These are phyloP conservation scores for Chaetoscypha palmicola DNA, from an alignment of 2,329 filamentous ascomycete species.

Conservation along the genomic window DNA sequence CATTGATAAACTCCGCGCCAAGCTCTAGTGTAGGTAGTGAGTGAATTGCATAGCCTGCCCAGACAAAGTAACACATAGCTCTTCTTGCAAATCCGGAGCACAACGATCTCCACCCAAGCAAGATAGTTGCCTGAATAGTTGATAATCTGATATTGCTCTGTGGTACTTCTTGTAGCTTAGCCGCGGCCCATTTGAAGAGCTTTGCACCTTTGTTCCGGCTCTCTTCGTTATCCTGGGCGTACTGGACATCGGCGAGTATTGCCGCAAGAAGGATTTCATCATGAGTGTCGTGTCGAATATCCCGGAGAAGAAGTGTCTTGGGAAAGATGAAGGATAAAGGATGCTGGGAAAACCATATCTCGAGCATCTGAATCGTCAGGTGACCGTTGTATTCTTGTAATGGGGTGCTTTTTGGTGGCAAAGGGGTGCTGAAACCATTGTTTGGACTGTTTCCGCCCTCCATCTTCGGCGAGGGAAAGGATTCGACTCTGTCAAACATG, in stretches of 20 bases:
- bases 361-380: slow-evolving; percentile 4
- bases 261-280: slow-evolving; percentile 3
- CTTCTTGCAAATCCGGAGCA: neutral
- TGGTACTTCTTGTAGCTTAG: slow-evolving; percentile 1
- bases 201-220: neutral
- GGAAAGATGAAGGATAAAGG: slow-evolving; percentile 5
- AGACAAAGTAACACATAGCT: slow-evolving; percentile 4
- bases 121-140: slow-evolving; percentile 3
- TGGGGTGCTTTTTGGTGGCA: neutral
- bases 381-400: slow-evolving; percentile 1
- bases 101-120: slow-evolving; percentile 4
- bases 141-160: neutral
- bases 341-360: slow-evolving; percentile 9
- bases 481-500: neutral
- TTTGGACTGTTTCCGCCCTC: neutral
- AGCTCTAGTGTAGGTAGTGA: slow-evolving; percentile 1
- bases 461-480: neutral
- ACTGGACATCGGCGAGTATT: slow-evolving; percentile 6
- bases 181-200: slow-evolving; percentile 2
- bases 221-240: slow-evolving; percentile 2
- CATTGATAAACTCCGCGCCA: slow-evolving; percentile 2
- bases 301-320: slow-evolving; percentile 6
- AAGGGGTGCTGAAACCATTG: neutral
- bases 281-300: slow-evolving; percentile 3
- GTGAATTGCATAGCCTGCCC: slow-evolving; percentile 5